Percentiles rank a stretch among this genome's conserved stretches.
These are phyloP conservation scores for Zostera marina DNA, from an alignment of 116 monocot species.

Conservation along the genomic window DNA sequence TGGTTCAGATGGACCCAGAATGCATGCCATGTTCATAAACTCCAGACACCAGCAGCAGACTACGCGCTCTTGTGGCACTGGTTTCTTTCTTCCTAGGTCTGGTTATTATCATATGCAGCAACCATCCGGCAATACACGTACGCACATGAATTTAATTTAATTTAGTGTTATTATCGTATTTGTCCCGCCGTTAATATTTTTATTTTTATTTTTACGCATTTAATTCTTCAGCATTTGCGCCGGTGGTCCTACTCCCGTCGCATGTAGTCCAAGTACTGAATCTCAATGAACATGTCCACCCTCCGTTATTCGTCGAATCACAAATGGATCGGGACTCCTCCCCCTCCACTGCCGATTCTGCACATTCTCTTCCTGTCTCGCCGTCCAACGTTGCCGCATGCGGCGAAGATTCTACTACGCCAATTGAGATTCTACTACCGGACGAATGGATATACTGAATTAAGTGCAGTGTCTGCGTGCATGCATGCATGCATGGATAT, in stretches of 20 bases:
- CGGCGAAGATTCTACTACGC: too few relatives aligned
- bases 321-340: too few relatives aligned
- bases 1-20: constrained; percentile 1
- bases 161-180: too few relatives aligned
- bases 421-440: too few relatives aligned
- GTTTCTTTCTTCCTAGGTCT: constrained; percentile 8
- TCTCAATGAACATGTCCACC: constrained; percentile 1
- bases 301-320: background rate
- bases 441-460: too few relatives aligned
- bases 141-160: too few relatives aligned
- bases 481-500: too few relatives aligned
- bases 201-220: background rate
- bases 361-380: too few relatives aligned
- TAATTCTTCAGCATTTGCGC: constrained; percentile 1
- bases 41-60: background rate
- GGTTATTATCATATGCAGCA: background rate
- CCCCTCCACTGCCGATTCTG: too few relatives aligned
- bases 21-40: constrained; percentile 8
- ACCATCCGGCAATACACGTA: background rate
- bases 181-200: background rate
- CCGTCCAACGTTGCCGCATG: too few relatives aligned
- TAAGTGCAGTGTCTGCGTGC: too few relatives aligned
- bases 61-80: constrained; percentile 3
- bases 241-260: constrained; percentile 7
- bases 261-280: constrained; percentile 5